phyloP scores from a whole-genome alignment of 2,329 filamentous ascomycete species.

The Clarireedia paspali region DNA sequence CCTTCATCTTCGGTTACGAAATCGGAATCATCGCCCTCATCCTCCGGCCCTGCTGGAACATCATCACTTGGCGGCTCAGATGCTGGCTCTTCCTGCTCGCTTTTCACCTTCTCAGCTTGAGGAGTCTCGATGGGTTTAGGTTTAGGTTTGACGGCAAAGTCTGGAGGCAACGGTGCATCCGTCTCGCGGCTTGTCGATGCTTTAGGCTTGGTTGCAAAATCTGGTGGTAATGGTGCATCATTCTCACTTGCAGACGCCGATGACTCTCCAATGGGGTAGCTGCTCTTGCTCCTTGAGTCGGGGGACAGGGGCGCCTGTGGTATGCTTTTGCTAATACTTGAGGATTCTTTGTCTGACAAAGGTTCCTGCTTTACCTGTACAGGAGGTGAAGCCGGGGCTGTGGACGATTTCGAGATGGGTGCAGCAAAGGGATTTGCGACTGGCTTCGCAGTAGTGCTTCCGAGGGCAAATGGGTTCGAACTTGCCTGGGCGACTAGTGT shows the following conservation, averaged over 20 bases:
- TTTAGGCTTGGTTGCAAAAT: constrained; percentile 25
- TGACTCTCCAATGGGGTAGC: constrained; percentile 31
- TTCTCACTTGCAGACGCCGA: constrained; percentile 35
- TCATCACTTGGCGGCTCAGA: constrained; percentile 20
- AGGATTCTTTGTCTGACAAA: constrained; percentile 9
- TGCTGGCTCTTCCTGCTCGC: constrained; percentile 16
- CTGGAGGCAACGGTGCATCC: constrained; percentile 36
- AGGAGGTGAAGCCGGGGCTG: constrained; percentile 15
- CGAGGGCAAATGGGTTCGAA: constrained; percentile 15
- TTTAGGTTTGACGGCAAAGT: constrained; percentile 24
- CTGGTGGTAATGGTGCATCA: constrained; percentile 36
- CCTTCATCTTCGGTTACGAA: constrained; percentile 29
- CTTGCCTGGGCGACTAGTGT: constrained; percentile 10
- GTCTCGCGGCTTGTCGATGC: constrained; percentile 20
- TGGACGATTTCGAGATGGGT: constrained; percentile 2
- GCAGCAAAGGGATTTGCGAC: constrained; percentile 17
- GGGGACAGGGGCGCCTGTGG: constrained; percentile 37
- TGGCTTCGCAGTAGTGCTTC: constrained; percentile 6
- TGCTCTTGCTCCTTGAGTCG: constrained; percentile 33
- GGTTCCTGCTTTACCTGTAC: constrained; percentile 24
- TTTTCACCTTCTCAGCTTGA: background rate
- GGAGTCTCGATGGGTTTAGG: constrained; percentile 10
- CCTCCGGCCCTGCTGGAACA: constrained; percentile 27
- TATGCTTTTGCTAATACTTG: constrained; percentile 14
- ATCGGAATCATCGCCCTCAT: constrained; percentile 26